phyloP scores from a whole-genome alignment of 495 filamentous ascomycete species.

The Mycothermus thermophilus region DNA sequence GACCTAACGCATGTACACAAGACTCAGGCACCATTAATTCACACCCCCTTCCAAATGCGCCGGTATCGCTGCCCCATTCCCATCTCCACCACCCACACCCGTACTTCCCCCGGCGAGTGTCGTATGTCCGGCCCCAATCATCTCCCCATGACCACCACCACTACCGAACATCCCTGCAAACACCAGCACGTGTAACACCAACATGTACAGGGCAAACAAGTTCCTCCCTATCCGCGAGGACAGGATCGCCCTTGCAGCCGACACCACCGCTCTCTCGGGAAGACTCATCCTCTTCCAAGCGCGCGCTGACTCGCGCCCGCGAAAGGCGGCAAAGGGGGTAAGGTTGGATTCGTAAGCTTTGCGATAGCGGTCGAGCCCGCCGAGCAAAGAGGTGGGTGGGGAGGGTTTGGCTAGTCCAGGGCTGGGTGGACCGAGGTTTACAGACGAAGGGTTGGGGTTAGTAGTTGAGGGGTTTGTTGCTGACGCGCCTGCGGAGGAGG shows the following conservation, averaged over 20 bases:
- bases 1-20: no score
- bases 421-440: slow-evolving; percentile 29
- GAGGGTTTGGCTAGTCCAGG: background rate
- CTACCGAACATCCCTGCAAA: no score
- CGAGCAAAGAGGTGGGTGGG: slow-evolving; percentile 25
- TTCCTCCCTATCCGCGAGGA: slow-evolving; percentile 84
- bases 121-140: no score
- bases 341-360: slow-evolving; percentile 90
- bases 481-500: slow-evolving; percentile 57
- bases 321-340: slow-evolving; percentile 88
- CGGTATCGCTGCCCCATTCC: no score
- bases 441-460: slow-evolving; percentile 58
- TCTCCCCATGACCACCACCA: no score
- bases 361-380: slow-evolving; percentile 82
- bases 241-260: slow-evolving; percentile 77
- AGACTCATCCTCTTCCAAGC: slow-evolving; percentile 93
- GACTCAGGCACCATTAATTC: no score
- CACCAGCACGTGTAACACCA: slow-evolving; percentile 75
- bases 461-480: slow-evolving; percentile 51
- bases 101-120: no score
- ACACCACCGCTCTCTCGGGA: slow-evolving; percentile 80
- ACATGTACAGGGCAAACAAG: slow-evolving; percentile 87
- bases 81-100: no score
- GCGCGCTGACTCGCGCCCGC: slow-evolving; percentile 76
- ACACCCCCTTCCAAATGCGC: no score